phyloP scores from a whole-genome alignment of 768 basidiomycete genomes.

The Lepiota venenata region DNA sequence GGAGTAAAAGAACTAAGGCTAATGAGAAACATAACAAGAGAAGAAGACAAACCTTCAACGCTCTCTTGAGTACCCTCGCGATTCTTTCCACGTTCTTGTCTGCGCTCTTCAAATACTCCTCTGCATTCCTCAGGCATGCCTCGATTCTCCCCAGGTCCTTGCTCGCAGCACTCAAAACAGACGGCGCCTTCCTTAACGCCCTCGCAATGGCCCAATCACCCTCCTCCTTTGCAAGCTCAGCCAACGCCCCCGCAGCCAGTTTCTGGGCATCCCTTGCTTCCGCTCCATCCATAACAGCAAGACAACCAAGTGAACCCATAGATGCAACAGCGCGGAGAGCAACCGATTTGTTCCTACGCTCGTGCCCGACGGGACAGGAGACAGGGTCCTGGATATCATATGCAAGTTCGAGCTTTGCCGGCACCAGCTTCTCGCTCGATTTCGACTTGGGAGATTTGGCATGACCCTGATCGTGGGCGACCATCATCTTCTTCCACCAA shows the following conservation, averaged over 20 bases:
- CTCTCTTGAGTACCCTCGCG: conserved; percentile 53
- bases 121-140: conserved; percentile 1
- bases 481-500: conserved; percentile 63
- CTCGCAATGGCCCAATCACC: conserved; percentile 35
- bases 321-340: neutral
- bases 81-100: conserved; percentile 20
- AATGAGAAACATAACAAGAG: neutral
- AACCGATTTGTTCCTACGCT: conserved; percentile 24
- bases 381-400: conserved; percentile 35
- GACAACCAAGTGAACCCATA: conserved; percentile 5
- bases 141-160: conserved; percentile 57
- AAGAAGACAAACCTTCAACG: conserved; percentile 43
- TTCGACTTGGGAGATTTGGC: conserved; percentile 13
- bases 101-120: conserved; percentile 6
- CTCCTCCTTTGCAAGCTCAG: conserved; percentile 3
- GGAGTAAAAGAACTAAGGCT: conserved; percentile 5
- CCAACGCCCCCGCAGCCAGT: neutral
- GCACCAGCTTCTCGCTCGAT: neutral
- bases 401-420: conserved; percentile 31
- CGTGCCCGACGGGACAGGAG: conserved; percentile 36
- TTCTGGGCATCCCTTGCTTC: neutral
- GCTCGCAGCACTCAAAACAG: conserved; percentile 48
- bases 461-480: conserved; percentile 26
- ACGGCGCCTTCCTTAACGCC: conserved; percentile 40
- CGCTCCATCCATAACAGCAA: neutral